phyloP scores from a whole-genome alignment of 1,284 basidiomycete species.

The Irpex rosettiformis region DNA sequence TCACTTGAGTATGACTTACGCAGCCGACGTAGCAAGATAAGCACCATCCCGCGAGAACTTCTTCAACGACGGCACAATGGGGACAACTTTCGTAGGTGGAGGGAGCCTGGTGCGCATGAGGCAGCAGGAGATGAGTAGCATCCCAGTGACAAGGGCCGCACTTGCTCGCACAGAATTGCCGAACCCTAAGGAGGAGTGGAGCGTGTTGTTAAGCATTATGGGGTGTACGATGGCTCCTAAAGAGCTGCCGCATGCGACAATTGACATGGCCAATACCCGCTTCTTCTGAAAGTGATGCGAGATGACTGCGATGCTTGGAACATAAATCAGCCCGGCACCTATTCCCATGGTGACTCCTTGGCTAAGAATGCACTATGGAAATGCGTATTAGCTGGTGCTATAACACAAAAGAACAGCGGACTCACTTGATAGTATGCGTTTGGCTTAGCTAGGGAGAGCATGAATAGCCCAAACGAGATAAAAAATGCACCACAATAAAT shows the following conservation, averaged over 20 bases:
- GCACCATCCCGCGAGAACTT: conserved; percentile 37
- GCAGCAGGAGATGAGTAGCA: conserved; percentile 39
- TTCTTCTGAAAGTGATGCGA: conserved; percentile 44
- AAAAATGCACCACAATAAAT: conserved; percentile 25
- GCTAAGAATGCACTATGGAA: conserved; percentile 42
- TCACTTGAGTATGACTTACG: conserved; percentile 28
- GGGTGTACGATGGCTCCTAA: conserved; percentile 49
- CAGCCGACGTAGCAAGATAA: conserved; percentile 39
- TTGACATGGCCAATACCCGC: conserved; percentile 47
- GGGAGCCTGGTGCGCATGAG: conserved; percentile 37
- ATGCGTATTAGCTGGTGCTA: not conserved
- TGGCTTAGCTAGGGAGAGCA: conserved; percentile 30
- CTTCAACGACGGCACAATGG: conserved; percentile 13
- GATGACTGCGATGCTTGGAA: conserved; percentile 47
- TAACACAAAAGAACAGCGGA: not conserved
- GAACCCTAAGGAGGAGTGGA: conserved; percentile 33
- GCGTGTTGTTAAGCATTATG: conserved; percentile 42
- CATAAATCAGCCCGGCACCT: conserved; percentile 46
- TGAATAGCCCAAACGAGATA: conserved; percentile 31
- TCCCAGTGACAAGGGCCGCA: conserved; percentile 32
- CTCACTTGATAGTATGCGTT: conserved; percentile 31
- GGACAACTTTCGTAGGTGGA: conserved; percentile 19
- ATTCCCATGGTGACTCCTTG: conserved; percentile 52
- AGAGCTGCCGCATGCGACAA: conserved; percentile 47
- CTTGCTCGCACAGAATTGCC: conserved; percentile 39